Evolutionary conservation across 495 filamentous ascomycete genomes (phyloP).

Genomic region (Aspergillus leporis): DNA sequence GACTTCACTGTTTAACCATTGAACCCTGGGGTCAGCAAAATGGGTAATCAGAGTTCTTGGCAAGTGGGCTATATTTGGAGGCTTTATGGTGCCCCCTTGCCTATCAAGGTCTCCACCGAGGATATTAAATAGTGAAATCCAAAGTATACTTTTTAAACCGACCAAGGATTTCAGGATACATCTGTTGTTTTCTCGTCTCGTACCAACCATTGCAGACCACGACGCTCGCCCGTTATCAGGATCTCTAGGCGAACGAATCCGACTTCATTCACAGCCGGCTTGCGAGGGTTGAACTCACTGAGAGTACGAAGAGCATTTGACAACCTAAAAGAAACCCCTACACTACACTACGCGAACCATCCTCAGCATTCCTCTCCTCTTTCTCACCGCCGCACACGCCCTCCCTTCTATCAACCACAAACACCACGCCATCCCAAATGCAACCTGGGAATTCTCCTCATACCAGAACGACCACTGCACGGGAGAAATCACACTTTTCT

Average conservation of each 20-base stretch:
- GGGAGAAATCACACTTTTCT: conserved; percentile 15
- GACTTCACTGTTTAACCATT: not conserved
- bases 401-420: not conserved
- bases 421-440: not conserved
- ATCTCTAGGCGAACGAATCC: not conserved
- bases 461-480: conserved; percentile 15
- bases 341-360: not conserved
- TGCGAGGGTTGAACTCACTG: not conserved
- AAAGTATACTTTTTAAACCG: not conserved
- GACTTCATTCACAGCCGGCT: not conserved
- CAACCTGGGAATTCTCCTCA: conserved; percentile 12
- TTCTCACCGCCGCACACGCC: not conserved
- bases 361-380: conserved; percentile 4
- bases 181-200: not conserved
- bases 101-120: not conserved
- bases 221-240: not conserved
- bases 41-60: not conserved
- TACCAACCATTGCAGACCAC: not conserved
- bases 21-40: not conserved
- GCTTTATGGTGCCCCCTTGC: not conserved
- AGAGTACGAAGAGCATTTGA: not conserved
- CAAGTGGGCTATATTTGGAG: conserved; percentile 1
- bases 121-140: conserved; percentile 2
- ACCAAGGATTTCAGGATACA: not conserved
- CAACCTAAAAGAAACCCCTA: not conserved